Evolutionary conservation across 352 stramenopile species (phyloP), one percentile per base, ranked within the genome.

Genomic region (Phytophthora cactorum): DNA sequence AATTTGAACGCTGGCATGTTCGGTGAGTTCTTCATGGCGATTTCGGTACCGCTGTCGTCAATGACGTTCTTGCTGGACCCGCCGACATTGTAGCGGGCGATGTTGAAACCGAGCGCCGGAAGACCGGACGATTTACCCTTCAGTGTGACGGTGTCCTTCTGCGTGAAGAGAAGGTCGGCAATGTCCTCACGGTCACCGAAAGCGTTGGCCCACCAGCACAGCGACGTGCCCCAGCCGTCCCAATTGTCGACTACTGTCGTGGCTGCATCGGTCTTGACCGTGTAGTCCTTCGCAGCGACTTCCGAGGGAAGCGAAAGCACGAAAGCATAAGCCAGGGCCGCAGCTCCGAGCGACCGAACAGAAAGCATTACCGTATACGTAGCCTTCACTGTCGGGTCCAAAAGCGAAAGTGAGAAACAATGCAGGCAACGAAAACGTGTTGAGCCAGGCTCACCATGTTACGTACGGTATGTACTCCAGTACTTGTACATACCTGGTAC

Each of bases 31-130:
- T 78, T 79, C 75, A 90, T 90, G 5, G 57, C 54, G 9, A 79
- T 63, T 25, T 68, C 58, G 12, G 67, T 84, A 17, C 77, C 79
- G 38, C 58, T 61, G 29, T 83, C 62, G 56, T 78, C 72, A 22
- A 85, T 75, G 8, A 76, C 70, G 49, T 85, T 77, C 34, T 52
- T 76, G 17, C 70, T 61, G 15, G 79, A 80, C 3, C 79, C 81
- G 39, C 81, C 81, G 22, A 90, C 64, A 55, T 90, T 90, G 70
- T 90, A 90, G 32, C 79, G 79, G 9, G 65, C 79, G n/a, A 90
- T 83, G 64, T 82, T 90, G 43, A 90, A 67, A 6, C 75, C 78
- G 2, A 90, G 56, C 0, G 61, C 75, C 1, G 82, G 82, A 4
- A 90, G 34, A 7, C 47, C 66, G 1, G 63, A 68, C 14, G 58